Percentiles rank a stretch among this genome's conserved stretches.
Evolutionary conservation across 2,329 filamentous ascomycete species (phyloP).

Genomic region (Alternaria sp.): DNA sequence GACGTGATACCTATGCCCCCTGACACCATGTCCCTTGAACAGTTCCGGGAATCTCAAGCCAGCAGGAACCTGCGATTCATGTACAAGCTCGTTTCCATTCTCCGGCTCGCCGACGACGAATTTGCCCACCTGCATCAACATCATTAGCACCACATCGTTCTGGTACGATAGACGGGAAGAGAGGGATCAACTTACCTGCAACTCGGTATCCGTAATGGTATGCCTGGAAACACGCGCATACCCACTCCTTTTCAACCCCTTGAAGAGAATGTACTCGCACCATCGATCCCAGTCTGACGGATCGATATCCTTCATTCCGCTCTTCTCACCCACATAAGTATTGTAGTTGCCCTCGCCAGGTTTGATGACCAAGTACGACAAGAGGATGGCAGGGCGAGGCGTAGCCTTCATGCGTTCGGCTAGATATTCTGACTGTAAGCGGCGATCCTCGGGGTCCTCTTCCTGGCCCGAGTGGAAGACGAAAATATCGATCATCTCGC

Average conservation of each 20-base stretch:
- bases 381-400: constrained; percentile 79
- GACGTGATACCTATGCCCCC: constrained; percentile 92
- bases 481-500: constrained; percentile 87
- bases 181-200: constrained; percentile 69
- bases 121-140: constrained; percentile 72
- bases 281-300: constrained; percentile 92
- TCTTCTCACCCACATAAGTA: constrained; percentile 84
- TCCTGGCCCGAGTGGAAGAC: constrained; percentile 99
- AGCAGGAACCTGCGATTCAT: constrained; percentile 76
- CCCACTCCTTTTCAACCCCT: constrained; percentile 81
- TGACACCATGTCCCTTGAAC: constrained; percentile 85
- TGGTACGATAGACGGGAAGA: not conserved
- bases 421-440: constrained; percentile 86
- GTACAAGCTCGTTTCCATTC: constrained; percentile 70
- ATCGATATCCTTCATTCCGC: constrained; percentile 96
- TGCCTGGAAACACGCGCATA: constrained; percentile 89
- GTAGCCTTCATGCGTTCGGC: constrained; percentile 86
- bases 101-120: constrained; percentile 81
- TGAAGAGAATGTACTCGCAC: constrained; percentile 99
- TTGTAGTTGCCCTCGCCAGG: constrained; percentile 95
- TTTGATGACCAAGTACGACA: constrained; percentile 92
- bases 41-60: constrained; percentile 83
- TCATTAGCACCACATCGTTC: not conserved
- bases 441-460: constrained; percentile 90
- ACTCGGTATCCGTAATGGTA: constrained; percentile 95